Evolutionary conservation across 140 eudicot genomes (phyloP), one percentile per base, ranked within the genome.

Genomic region (Senecio squalidus): DNA sequence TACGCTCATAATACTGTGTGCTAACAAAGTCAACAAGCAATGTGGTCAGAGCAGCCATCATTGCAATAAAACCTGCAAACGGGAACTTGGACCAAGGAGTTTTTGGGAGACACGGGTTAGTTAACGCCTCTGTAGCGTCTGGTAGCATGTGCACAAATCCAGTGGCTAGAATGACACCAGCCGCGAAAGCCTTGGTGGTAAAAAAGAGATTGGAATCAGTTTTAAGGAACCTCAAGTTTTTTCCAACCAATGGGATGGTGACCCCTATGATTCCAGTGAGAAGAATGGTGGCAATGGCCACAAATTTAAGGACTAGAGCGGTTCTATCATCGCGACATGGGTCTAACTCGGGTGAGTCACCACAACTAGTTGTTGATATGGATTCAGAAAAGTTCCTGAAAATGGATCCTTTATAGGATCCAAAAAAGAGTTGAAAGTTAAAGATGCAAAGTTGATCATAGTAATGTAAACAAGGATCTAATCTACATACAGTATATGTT

Each of bases 131-230:
- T 1, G 84, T 74, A 59, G 93, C 97, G 15, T 85, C 97, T 0
- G 97, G 93, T 34, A 89, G 61, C 84, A 89, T 89, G 75, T 85
- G 97, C 6, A 89, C 97, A 55, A 89, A 85, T 11, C 95, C 95
- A 0, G 97, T 89, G 39, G 97, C 93, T 1, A 89, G 78, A 56
- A 89, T 85, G n/a, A 85, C 97, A 44, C 95, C 95, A 0, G 84
- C 97, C 1, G 95, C 95, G 33, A 89, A 89, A 53, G 97, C 97
- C 69, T 89, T 85, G 68, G 89, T 82, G 11, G 77, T 68, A 9
- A 85, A 63, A 44, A 85, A 82, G 58, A 85, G 71, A 62, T 82
- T 77, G 50, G 89, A 81, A 51, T 89, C 95, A 0, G 89, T 85
- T 5, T 57, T 62, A 1, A 89, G 78, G 73, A 82, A 80, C 16